Conservation (phyloP, 2,329 filamentous ascomycete species). For the Nothophoma quercina region DNA sequence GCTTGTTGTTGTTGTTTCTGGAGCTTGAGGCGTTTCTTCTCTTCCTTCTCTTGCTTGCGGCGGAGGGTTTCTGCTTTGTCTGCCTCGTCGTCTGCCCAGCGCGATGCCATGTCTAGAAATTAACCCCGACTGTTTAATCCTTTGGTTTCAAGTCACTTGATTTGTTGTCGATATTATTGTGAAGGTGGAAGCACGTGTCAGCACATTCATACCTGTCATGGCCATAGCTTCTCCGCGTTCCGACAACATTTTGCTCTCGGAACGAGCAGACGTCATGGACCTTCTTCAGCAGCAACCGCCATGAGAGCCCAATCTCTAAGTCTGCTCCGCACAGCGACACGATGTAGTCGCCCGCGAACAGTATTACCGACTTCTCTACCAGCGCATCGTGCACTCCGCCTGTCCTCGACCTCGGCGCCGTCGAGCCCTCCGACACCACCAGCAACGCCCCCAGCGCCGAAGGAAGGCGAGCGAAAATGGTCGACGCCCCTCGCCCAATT, state of each 20-base stretch:
- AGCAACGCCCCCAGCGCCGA: slow-evolving; percentile 20
- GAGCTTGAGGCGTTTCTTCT: slow-evolving; percentile 83
- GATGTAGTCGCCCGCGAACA: slow-evolving; percentile 22
- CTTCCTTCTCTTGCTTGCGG: slow-evolving; percentile 82
- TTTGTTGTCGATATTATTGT: neutral
- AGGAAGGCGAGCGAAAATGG: slow-evolving; percentile 67
- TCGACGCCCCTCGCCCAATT: slow-evolving; percentile 91
- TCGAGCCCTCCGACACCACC: slow-evolving; percentile 21
- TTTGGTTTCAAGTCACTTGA: too few species aligned
- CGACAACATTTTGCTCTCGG: slow-evolving; percentile 36
- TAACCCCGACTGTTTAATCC: too few species aligned
- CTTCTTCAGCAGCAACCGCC: slow-evolving; percentile 29
- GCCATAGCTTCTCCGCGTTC: slow-evolving; percentile 46
- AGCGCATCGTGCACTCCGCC: slow-evolving; percentile 44
- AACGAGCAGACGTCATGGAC: slow-evolving; percentile 44
- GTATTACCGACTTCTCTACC: slow-evolving; percentile 9
- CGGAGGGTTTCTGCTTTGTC: slow-evolving; percentile 77
- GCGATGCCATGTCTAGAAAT: too few species aligned
- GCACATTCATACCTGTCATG: slow-evolving; percentile 27
- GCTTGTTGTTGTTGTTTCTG: slow-evolving; percentile 77
- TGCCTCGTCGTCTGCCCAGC: slow-evolving; percentile 87
- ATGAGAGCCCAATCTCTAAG: slow-evolving; percentile 44
- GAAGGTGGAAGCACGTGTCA: slow-evolving; percentile 3
- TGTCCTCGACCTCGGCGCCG: slow-evolving; percentile 39
- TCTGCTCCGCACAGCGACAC: slow-evolving; percentile 33